phyloP scores from a whole-genome alignment of 805 yeast genomes.

The Yarrowia porcina region DNA sequence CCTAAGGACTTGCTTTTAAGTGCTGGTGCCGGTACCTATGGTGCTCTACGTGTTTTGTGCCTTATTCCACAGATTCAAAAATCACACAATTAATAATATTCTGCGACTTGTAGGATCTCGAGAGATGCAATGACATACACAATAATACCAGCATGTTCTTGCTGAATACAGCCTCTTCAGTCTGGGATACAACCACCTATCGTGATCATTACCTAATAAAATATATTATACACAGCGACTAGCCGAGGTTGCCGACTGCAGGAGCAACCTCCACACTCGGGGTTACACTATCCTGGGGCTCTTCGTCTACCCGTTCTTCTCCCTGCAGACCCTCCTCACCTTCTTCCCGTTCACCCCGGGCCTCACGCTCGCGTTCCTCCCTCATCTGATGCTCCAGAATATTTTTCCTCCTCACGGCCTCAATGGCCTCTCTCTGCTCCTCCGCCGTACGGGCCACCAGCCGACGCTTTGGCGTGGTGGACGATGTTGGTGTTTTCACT shows the following conservation, averaged over 20 bases:
- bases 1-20: too few relatives aligned
- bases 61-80: too few relatives aligned
- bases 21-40: too few relatives aligned
- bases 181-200: too few relatives aligned
- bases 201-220: background rate
- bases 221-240: background rate
- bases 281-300: background rate
- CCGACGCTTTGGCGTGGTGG: background rate
- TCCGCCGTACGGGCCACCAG: background rate
- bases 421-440: background rate
- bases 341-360: background rate
- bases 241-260: background rate
- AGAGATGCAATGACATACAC: too few relatives aligned
- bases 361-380: background rate
- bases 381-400: slow-evolving; percentile 5
- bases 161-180: too few relatives aligned
- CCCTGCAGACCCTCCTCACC: background rate
- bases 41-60: too few relatives aligned
- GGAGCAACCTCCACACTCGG: background rate
- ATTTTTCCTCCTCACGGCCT: slow-evolving; percentile 7
- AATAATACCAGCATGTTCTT: too few relatives aligned
- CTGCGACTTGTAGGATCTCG: too few relatives aligned
- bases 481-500: background rate
- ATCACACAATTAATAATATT: too few relatives aligned
- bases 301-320: background rate